Percentiles rank a stretch among this genome's conserved stretches.
phyloP scores from a whole-genome alignment of 2,329 filamentous ascomycete genomes.

The Trichoderma semiorbis region DNA sequence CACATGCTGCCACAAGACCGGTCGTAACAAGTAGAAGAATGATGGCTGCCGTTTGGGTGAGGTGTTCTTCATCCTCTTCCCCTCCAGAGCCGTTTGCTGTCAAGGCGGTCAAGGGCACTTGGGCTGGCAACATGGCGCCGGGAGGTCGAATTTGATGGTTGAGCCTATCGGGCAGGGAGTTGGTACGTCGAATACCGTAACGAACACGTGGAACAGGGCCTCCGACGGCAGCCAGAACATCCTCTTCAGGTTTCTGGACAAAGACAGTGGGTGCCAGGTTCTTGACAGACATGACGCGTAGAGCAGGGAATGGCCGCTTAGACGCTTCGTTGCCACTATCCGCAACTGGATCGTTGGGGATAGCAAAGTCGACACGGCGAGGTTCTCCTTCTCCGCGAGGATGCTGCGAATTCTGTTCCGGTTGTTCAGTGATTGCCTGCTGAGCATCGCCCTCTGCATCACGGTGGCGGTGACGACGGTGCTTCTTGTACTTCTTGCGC shows the following conservation, averaged over 20 bases:
- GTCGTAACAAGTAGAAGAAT: slow-evolving; percentile 63
- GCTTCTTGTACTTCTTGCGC: slow-evolving; percentile 45
- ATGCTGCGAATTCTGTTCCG: slow-evolving; percentile 8
- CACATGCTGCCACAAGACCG: slow-evolving; percentile 63
- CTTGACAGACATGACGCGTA: slow-evolving; percentile 62
- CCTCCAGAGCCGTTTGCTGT: slow-evolving; percentile 29
- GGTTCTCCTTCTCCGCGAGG: slow-evolving; percentile 39
- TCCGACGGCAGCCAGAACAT: slow-evolving; percentile 26
- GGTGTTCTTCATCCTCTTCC: slow-evolving; percentile 40
- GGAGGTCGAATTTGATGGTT: slow-evolving; percentile 42
- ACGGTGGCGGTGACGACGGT: slow-evolving; percentile 36
- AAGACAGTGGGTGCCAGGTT: slow-evolving; percentile 72
- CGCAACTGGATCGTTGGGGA: slow-evolving; percentile 28
- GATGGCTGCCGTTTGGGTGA: slow-evolving; percentile 56
- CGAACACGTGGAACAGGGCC: slow-evolving; percentile 55
- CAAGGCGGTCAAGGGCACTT: slow-evolving; percentile 40
- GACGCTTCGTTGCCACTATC: slow-evolving; percentile 29
- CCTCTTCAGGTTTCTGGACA: slow-evolving; percentile 40
- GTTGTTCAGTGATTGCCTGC: slow-evolving; percentile 32
- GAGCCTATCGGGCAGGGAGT: slow-evolving; percentile 68
- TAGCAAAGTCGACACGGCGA: slow-evolving; percentile 58
- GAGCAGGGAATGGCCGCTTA: slow-evolving; percentile 36
- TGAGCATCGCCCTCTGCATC: slow-evolving; percentile 26
- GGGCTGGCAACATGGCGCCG: slow-evolving; percentile 48
- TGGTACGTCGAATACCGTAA: slow-evolving; percentile 68